Percentiles rank a stretch among this genome's conserved stretches.
phyloP scores from a whole-genome alignment of 2,329 filamentous ascomycete species.

The Verticillium zaregamsianum region DNA sequence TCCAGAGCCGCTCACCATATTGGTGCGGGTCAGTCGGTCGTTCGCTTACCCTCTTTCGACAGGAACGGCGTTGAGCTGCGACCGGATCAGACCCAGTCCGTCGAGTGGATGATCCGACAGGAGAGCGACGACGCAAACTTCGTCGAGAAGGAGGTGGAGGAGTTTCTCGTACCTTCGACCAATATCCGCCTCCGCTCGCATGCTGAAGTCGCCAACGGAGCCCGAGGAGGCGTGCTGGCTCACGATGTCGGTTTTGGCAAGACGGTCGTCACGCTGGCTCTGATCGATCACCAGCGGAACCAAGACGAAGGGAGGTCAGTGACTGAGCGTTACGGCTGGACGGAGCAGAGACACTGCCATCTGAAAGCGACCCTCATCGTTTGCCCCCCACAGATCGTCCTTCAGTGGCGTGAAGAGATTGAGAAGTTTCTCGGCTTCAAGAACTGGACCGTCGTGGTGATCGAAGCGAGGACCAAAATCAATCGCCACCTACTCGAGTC shows the following conservation, averaged over 20 bases:
- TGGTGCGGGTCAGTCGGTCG: neutral
- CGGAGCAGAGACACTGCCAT: conserved; percentile 6
- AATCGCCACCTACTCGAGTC: conserved; percentile 13
- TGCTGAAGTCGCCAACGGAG: conserved; percentile 19
- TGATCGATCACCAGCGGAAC: conserved; percentile 23
- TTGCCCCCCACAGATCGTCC: conserved; percentile 33
- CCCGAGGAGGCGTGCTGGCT: conserved; percentile 34
- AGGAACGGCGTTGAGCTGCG: conserved; percentile 9
- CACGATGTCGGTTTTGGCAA: conserved; percentile 42
- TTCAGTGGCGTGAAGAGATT: conserved; percentile 32
- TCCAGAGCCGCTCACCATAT: neutral
- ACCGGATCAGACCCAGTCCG: conserved; percentile 15
- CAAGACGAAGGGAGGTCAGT: conserved; percentile 16
- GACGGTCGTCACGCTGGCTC: conserved; percentile 34
- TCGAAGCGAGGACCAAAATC: conserved; percentile 13
- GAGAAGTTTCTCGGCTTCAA: conserved; percentile 19
- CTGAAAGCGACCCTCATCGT: conserved; percentile 33
- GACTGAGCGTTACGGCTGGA: conserved; percentile 9
- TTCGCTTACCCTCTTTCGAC: conserved; percentile 12
- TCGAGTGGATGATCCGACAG: conserved; percentile 21
- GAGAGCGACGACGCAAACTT: conserved; percentile 19
- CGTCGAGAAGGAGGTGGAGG: conserved; percentile 32
- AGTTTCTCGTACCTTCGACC: conserved; percentile 25
- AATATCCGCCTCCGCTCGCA: conserved; percentile 27
- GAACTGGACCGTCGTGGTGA: conserved; percentile 17